phyloP scores from a whole-genome alignment of 2,329 filamentous ascomycete species.

The Pseudocercospora cruenta region DNA sequence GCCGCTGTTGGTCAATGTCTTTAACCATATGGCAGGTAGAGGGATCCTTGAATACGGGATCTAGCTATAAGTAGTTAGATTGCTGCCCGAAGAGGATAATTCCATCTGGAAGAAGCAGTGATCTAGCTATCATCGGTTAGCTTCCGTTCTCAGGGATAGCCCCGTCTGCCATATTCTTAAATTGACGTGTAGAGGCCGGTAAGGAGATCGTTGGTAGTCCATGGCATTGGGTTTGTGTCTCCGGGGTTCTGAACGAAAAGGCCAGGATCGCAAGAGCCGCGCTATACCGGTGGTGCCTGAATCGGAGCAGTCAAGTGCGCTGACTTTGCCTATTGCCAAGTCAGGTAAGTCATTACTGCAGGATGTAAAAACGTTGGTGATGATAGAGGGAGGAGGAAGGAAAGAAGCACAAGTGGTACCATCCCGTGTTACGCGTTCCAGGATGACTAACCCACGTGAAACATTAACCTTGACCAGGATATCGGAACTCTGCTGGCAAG shows the following conservation, averaged over 20 bases:
- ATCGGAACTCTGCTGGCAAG: background rate
- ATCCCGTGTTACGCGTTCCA: background rate
- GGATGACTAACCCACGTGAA: background rate
- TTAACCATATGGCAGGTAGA: no score
- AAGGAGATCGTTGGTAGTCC: background rate
- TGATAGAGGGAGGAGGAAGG: background rate
- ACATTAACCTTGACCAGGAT: background rate
- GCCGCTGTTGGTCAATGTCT: slow-evolving; percentile 2
- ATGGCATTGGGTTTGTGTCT: background rate
- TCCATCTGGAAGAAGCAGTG: no score
- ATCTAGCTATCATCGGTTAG: no score
- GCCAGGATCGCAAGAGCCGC: background rate
- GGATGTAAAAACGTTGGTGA: background rate
- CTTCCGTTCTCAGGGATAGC: no score
- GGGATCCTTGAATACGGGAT: no score
- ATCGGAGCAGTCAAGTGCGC: background rate
- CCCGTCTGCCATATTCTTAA: no score
- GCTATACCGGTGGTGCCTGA: background rate
- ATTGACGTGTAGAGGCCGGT: background rate
- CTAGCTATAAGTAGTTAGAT: no score
- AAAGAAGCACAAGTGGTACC: background rate
- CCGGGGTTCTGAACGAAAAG: background rate
- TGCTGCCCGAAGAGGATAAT: no score
- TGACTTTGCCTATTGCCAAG: background rate
- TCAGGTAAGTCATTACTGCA: background rate